Evolutionary conservation across 2,329 filamentous ascomycete genomes (phyloP).

Genomic region (Chaetomiaceae sp.): DNA sequence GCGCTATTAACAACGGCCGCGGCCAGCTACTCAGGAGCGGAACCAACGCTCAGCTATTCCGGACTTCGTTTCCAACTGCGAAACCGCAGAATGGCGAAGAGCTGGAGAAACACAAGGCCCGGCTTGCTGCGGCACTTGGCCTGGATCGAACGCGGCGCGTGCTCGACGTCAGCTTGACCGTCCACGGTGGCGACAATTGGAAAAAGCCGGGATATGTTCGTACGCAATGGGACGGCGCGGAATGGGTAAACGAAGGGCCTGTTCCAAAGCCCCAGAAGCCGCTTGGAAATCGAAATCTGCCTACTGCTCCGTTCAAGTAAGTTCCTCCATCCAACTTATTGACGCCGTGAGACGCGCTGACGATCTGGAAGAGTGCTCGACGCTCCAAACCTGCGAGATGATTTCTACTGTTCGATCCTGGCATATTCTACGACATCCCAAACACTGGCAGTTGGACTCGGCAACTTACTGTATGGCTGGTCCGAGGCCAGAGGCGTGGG

Average conservation of each 20-base stretch:
- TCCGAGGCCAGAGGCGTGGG: conserved; percentile 68
- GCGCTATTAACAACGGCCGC: conserved; percentile 56
- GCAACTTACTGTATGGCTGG: conserved; percentile 80
- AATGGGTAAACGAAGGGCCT: conserved; percentile 34
- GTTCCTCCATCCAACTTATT: conserved; percentile 29
- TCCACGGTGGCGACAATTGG: conserved; percentile 16
- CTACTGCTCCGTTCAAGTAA: conserved; percentile 73
- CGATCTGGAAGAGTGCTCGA: conserved; percentile 65
- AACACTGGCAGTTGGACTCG: conserved; percentile 78
- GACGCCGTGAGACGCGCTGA: neutral
- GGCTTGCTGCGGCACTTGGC: conserved; percentile 75
- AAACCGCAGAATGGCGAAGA: conserved; percentile 51
- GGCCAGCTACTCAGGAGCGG: conserved; percentile 63
- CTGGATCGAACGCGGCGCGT: conserved; percentile 66
- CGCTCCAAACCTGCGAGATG: conserved; percentile 82
- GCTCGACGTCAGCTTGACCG: conserved; percentile 48
- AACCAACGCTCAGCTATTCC: conserved; percentile 65
- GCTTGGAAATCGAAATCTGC: conserved; percentile 45
- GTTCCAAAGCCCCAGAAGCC: conserved; percentile 13
- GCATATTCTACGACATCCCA: conserved; percentile 74
- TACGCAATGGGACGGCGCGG: conserved; percentile 40
- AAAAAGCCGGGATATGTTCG: conserved; percentile 12
- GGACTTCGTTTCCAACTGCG: conserved; percentile 43
- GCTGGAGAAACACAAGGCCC: conserved; percentile 62
- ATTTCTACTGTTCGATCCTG: conserved; percentile 90